Evolutionary conservation across 805 yeast species (phyloP), one percentile per base, ranked within the genome.

Genomic region (Candida berthetii): DNA sequence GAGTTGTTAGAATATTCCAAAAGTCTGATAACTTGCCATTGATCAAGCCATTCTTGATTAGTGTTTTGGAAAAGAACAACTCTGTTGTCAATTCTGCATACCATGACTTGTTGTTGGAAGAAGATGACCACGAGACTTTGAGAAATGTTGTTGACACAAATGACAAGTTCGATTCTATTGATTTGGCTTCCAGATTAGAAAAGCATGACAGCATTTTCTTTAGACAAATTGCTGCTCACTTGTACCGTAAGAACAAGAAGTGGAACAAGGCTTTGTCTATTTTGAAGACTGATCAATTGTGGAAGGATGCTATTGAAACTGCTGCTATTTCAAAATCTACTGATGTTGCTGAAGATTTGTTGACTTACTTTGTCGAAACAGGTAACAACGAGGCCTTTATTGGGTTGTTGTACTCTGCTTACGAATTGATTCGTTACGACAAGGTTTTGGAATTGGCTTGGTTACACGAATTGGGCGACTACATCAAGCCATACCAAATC

Each of bases 341-440:
- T 10, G 89, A 85, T 60, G 83, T 91, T 57, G 90, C 95, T 29
- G 91, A 87, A 62, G 98, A 93, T 45, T 70, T 87, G 49, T 69
- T 93, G 61, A 76, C 83, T 41, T 93, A 91, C 69, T 93, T 93
- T 63, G 97, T 93, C 45, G 97, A 91, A 55, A 87, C 95, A 32
- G 98, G 96, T 52, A 93, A 93, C 69, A 88, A 83, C 65, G 99
- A 93, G 70, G 86, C 96, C 55, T 85, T 88, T 60, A 84, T 89
- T 55, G 97, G 96, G 6, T 77, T 90, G 46, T 73, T 93, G 57
- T 93, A 83, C 68, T 70, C 87, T 6, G 86, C 95, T 56, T 93
- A 93, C 63, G 85, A 83, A 40, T 69, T 82, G 57, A 71, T 93
- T 50, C 78, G 78, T 40, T 80, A 78, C 50, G 99, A 93, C 57